Base-by-base conservation (phyloP, 2,329 filamentous ascomycete genomes). In the Phyllosticta ampelicida region DNA sequence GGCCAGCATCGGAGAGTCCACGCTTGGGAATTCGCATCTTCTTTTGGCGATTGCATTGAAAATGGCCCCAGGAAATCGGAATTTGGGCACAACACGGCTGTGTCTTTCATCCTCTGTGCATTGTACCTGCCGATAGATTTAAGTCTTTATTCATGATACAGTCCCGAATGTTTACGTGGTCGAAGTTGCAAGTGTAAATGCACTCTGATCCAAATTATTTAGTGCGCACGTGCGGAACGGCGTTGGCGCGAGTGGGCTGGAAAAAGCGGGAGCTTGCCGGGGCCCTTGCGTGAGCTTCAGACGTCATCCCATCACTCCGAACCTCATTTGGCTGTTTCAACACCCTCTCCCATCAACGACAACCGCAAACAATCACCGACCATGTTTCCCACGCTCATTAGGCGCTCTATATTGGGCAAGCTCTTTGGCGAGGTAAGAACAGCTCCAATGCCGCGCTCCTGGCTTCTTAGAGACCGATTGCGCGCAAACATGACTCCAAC, bases 401-500 rank as follows among this genome's bases (percentile, higher is more conserved):
- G 52, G 48, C 55, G 52, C 53, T 29, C 28, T 16, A 18, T 61
- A n/a, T 10, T 59, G 5, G 21, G 30, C 23, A 55, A 44, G 29
- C 53, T 61, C 13, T 61, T 61, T 50, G 53, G 51, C 48, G 56
- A 61, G 57, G 60, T 60, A 61, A 57, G 51, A 5, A 58, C 21
- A 36, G 6, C 44, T 18, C 54, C 65, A 18, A n/a, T 13, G 4
- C 1, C 18, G 11, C n/a, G 20, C 53, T 19, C 29, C 53, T 28
- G 19, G 26, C 11, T 28, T n/a, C 10, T n/a, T 8, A 26, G 23
- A 11, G 16, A 36, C 21, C n/a, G 30, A 20, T 48, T 19, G 28
- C 51, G 23, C 23, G 23, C n/a, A 6, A n/a, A 18, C n/a, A 23
- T 44, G 19, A 26, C 48, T 30, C 9, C 30, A 30, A 50, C 20